These are phyloP conservation scores for Phylloporus scabripes DNA, from an alignment of 768 basidiomycete genomes.

Conservation along the genomic window DNA sequence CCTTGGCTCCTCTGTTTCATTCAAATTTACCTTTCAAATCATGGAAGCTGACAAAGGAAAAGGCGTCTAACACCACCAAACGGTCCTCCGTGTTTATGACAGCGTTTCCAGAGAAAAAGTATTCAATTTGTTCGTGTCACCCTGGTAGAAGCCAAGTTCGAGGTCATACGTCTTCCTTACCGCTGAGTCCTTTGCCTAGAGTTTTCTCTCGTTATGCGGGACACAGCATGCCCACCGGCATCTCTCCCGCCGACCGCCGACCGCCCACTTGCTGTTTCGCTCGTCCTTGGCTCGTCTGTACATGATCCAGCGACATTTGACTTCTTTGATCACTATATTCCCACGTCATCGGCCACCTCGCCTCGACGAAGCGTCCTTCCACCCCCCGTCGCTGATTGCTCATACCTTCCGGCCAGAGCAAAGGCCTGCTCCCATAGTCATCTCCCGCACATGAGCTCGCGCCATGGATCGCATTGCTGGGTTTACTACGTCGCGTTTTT, in stretches of 20 bases:
- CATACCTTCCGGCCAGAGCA: conserved; percentile 84
- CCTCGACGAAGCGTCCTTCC: conserved; percentile 70
- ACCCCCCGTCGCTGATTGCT: conserved; percentile 61
- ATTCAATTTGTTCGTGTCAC: conserved; percentile 76
- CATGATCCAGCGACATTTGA: conserved; percentile 59
- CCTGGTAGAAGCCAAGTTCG: conserved; percentile 75
- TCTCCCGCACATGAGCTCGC: conserved; percentile 63
- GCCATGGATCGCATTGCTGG: conserved; percentile 72
- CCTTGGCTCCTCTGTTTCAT: conserved; percentile 51
- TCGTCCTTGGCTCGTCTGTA: conserved; percentile 69
- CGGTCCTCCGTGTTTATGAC: conserved; percentile 87
- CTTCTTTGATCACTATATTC: conserved; percentile 71
- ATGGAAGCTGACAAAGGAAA: conserved; percentile 55
- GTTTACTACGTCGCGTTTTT: conserved; percentile 47
- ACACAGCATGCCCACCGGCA: conserved; percentile 64
- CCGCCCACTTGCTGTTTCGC: conserved; percentile 62
- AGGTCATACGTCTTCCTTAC: conserved; percentile 51
- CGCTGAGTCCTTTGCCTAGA: not conserved
- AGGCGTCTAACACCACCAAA: conserved; percentile 84
- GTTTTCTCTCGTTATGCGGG: conserved; percentile 39
- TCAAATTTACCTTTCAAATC: conserved; percentile 80
- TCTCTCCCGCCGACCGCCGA: conserved; percentile 68
- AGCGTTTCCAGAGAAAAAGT: conserved; percentile 66
- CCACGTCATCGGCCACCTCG: conserved; percentile 65
- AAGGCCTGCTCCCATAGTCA: conserved; percentile 58